Base-by-base conservation (phyloP, 129 eudicot genomes). In the Logfia minima region DNA sequence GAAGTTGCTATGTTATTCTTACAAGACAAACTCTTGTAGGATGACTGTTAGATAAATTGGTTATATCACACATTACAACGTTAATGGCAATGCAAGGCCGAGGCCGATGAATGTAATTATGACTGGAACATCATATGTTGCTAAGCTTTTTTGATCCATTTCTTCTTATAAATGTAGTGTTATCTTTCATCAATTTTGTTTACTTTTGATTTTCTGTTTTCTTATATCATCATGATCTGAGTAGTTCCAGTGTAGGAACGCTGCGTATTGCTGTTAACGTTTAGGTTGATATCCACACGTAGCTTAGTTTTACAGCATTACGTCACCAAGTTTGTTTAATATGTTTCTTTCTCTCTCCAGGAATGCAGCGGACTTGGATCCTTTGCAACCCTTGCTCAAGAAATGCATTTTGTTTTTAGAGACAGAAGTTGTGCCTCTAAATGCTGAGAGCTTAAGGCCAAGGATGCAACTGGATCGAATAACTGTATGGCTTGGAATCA, bases 401-500 rank as follows among this genome's bases (percentile, higher is more conserved):
- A 91, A 87, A 81, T 91, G 86, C 83, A 87, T 94, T 64, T 64
- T 68, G 61, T 72, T 91, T 75, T 82, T 94, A 86, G 97, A 90
- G 75, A 80, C 83, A 68, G 98, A 94, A 61, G 85, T 64, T 18
- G 11, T 84, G 84, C 71, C 85, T 80, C 66, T 79, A 51, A 67
- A 79, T 64, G 64, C 68, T 67, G 91, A 81, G 84, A 68, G 75
- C 77, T 75, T 85, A 72, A 94, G 98, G 88, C 96, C 96, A 43
- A 91, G 98, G 84, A 81, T 87, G 82, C 86, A 91, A 72, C 86
- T 89, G 86, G 98, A 94, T 41, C 92, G 90, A 63, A 70, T 77
- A 48, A 82, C 98, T 76, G 88, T 91, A 80, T 94, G 98, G 98
- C 90, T 91, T 80, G 98, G 98, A 74, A 86, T 94, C 80, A 94